Evolutionary conservation across 192 early-diverging fungal genomes (phyloP), one percentile per base, ranked within the genome.

Genomic region (Coemansia sp.): DNA sequence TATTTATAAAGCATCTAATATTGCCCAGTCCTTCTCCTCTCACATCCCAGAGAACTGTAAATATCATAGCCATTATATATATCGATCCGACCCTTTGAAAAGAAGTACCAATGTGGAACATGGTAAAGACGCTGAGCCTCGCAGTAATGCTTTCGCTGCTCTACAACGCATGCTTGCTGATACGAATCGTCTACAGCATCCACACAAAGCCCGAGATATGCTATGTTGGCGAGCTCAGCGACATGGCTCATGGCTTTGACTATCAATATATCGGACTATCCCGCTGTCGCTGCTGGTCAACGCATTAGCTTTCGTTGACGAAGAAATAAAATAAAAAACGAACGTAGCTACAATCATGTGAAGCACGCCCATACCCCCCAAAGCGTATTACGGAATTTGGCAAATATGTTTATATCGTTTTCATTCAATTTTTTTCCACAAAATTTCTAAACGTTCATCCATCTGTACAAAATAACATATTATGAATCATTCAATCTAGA

Each of bases 161-260:
- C 2, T 80, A 74, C 62, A 80, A 80, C 45, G 45, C 65, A 1
- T 29, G 67, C 5, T 23, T 80, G 48, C 69, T 80, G 4, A 23
- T 74, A n/a, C 53, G 58, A 0, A 71, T 80, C 11, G 42, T 49
- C n/a, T 66, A 61, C 22, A 63, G 41, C 14, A 58, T 64, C 6
- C 52, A 61, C 20, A 36, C 15, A 32, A 50, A 62, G 13, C 62
- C 59, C 2, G 36, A 59, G 25, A 57, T 69, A 32, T 80, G 72
- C 59, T 62, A 59, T 38, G 68, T 60, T 5, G 5, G 17, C 5
- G 69, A 69, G 34, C 55, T 80, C 10, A 68, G 68, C 29, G 77
- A 80, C 1, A 63, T 46, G 23, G 52, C 59, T 38, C 23, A 14
- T 22, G 23, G 49, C 49, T 22, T 22, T 52, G 49, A 9, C 9